phyloP scores from a whole-genome alignment of 306 rosid genomes.

The Nissolia schottii region DNA sequence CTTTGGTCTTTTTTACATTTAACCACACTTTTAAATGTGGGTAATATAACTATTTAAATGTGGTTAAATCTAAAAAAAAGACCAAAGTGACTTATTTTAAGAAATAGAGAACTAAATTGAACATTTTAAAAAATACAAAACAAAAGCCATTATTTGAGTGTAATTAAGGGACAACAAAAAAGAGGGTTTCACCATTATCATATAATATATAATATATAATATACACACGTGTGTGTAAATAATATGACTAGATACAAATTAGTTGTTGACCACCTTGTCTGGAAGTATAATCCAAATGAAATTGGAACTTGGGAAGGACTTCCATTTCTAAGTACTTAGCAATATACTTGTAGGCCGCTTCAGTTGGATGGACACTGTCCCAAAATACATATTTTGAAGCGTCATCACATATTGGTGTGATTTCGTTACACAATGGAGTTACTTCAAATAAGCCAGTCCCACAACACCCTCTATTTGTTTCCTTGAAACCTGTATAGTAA shows the following conservation, averaged over 20 bases:
- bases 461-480: slow-evolving; percentile 45
- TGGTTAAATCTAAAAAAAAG: too few species aligned
- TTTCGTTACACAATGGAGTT: slow-evolving; percentile 32
- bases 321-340: slow-evolving; percentile 19
- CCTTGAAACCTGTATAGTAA: slow-evolving; percentile 35
- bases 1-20: too few species aligned
- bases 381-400: slow-evolving; percentile 44
- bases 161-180: too few species aligned
- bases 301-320: slow-evolving; percentile 25
- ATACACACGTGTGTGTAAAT: too few species aligned
- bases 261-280: neutral
- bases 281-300: neutral
- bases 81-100: too few species aligned
- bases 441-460: slow-evolving; percentile 41
- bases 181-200: too few species aligned
- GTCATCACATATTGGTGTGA: slow-evolving; percentile 30
- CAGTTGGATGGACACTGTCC: slow-evolving; percentile 52
- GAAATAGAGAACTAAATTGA: too few species aligned
- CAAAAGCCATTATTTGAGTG: too few species aligned
- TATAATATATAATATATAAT: too few species aligned
- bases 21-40: too few species aligned
- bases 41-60: too few species aligned
- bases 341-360: slow-evolving; percentile 34
- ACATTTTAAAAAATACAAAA: too few species aligned
- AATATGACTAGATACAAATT: neutral